Percentiles rank a stretch among this genome's conserved stretches.
These are phyloP conservation scores for Galium porrigens DNA, from an alignment of 305 asterid genomes.

Conservation along the genomic window DNA sequence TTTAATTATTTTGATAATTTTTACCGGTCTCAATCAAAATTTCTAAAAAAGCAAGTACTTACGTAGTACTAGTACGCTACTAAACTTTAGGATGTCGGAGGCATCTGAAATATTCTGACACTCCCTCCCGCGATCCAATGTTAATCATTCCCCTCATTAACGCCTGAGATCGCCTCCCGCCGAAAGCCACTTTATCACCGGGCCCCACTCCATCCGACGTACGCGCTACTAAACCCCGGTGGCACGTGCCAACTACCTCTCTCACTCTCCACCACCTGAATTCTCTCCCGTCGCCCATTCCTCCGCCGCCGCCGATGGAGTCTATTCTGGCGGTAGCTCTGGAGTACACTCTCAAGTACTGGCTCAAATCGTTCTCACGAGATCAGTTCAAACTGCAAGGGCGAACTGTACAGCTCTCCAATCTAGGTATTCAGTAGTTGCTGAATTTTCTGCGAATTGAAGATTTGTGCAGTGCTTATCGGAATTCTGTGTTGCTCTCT, in stretches of 20 bases:
- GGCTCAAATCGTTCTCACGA: conserved; percentile 83
- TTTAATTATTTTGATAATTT: too few species aligned
- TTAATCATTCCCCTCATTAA: not conserved
- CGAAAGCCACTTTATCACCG: conserved; percentile 20
- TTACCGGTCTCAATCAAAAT: too few species aligned
- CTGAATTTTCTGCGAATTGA: conserved; percentile 12
- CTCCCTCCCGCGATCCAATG: conserved; percentile 38
- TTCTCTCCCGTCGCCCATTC: not conserved
- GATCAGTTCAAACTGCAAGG: conserved; percentile 98
- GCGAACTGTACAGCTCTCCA: conserved; percentile 66
- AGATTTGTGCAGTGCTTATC: conserved; percentile 12
- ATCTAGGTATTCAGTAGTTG: conserved; percentile 42
- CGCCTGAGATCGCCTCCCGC: conserved; percentile 17
- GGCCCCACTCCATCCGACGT: conserved; percentile 16
- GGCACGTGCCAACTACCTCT: conserved; percentile 27
- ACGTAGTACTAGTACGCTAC: not conserved
- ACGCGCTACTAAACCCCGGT: conserved; percentile 1
- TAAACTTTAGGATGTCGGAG: too few species aligned
- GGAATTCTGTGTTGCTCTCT: not conserved
- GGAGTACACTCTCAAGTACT: conserved; percentile 87
- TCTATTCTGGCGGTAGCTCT: conserved; percentile 83
- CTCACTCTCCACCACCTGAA: conserved; percentile 8
- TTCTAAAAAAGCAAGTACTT: not conserved
- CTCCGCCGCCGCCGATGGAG: conserved; percentile 32
- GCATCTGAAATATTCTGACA: conserved; percentile 15